Evolutionary conservation across 2,329 filamentous ascomycete genomes (phyloP).

Genomic region (Emmonsiellopsis sp.): DNA sequence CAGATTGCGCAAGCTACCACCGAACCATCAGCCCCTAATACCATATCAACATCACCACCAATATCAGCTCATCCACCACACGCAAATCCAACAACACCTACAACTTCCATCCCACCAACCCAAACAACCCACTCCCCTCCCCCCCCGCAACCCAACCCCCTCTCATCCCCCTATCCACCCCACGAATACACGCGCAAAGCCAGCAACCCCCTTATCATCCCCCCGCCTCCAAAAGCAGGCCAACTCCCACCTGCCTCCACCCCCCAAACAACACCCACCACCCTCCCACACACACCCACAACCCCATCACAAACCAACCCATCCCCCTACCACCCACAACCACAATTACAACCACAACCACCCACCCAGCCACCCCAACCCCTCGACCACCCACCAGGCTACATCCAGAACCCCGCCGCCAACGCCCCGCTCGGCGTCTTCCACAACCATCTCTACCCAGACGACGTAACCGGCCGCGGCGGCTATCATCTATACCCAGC

Average conservation of each 20-base stretch:
- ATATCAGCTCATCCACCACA: neutral
- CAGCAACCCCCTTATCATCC: constrained; percentile 5
- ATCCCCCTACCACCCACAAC: too few relatives aligned
- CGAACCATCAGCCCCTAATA: constrained; percentile 14
- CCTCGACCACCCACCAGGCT: constrained; percentile 22
- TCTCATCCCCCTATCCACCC: neutral
- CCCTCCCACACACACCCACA: neutral
- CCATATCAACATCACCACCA: constrained; percentile 27
- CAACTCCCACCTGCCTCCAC: constrained; percentile 1
- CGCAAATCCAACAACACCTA: neutral
- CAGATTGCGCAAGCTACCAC: constrained; percentile 15
- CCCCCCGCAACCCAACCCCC: neutral
- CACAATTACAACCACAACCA: neutral
- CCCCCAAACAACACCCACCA: neutral
- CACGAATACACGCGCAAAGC: neutral
- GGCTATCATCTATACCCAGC: neutral
- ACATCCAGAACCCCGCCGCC: constrained; percentile 17
- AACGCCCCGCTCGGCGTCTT: constrained; percentile 5
- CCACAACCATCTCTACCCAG: neutral
- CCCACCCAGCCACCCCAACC: constrained; percentile 4
- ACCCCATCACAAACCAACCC: neutral
- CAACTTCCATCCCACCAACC: neutral
- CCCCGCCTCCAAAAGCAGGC: constrained; percentile 4
- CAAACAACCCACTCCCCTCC: neutral
- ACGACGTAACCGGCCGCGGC: neutral